Evolutionary conservation across 768 basidiomycete genomes (phyloP).

Genomic region (Lenzites betulinus): DNA sequence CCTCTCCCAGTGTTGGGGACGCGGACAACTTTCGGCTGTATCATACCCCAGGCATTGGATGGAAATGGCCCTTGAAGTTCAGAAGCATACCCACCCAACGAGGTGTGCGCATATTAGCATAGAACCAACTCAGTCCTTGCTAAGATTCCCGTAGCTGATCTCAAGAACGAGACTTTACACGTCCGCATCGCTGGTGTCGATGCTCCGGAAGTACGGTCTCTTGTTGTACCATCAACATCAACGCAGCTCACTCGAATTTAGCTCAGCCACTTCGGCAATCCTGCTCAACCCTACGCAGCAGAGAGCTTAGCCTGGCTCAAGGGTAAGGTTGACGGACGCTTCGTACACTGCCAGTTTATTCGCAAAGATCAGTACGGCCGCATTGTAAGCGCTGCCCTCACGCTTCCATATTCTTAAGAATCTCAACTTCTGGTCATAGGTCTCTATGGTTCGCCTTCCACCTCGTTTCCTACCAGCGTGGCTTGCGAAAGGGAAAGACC

Average conservation of each 20-base stretch:
- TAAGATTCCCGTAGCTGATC: constrained; percentile 42
- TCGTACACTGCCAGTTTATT: constrained; percentile 70
- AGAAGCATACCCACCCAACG: constrained; percentile 60
- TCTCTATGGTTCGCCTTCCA: constrained; percentile 62
- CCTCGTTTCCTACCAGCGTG: constrained; percentile 55
- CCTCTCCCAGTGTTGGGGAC: constrained; percentile 67
- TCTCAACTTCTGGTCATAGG: constrained; percentile 42
- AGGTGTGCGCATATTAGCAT: constrained; percentile 35
- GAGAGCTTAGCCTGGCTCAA: constrained; percentile 80
- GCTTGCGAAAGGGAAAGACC: constrained; percentile 47
- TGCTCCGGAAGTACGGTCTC: constrained; percentile 78
- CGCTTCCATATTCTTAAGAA: not conserved
- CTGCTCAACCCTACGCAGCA: constrained; percentile 69
- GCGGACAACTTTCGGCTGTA: constrained; percentile 87
- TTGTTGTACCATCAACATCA: not conserved
- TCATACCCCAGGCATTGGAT: constrained; percentile 81
- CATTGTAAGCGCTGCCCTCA: constrained; percentile 55
- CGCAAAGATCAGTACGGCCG: constrained; percentile 84
- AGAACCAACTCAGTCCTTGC: not conserved
- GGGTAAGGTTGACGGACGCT: constrained; percentile 52
- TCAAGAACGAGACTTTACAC: constrained; percentile 81
- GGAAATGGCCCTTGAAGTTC: constrained; percentile 72
- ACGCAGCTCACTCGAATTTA: constrained; percentile 28
- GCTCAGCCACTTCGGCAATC: constrained; percentile 84
- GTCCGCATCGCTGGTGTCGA: constrained; percentile 91